Percentiles rank a stretch among this genome's conserved stretches.
These are phyloP conservation scores for Ustilago vetiveriae DNA, from an alignment of 1,284 basidiomycete species.

Conservation along the genomic window DNA sequence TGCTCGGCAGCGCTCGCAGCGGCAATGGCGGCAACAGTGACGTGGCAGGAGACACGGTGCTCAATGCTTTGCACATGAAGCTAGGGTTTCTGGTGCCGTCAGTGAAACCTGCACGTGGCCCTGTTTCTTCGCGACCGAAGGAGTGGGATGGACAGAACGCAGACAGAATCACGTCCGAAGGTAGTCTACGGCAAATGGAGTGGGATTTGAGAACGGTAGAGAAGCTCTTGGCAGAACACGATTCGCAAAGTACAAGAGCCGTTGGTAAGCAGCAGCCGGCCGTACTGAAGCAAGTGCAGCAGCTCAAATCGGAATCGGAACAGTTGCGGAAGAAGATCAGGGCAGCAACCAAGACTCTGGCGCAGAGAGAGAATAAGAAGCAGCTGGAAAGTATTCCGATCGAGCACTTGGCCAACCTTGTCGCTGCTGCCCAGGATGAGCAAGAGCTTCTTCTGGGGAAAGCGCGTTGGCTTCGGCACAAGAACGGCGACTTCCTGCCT, in stretches of 20 bases:
- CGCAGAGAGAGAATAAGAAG: slow-evolving; percentile 1
- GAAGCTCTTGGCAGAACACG: slow-evolving; percentile 10
- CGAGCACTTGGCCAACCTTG: slow-evolving; percentile 19
- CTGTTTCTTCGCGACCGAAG: slow-evolving; percentile 6
- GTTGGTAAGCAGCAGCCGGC: neutral
- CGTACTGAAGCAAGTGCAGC: slow-evolving; percentile 14
- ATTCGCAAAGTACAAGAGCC: neutral
- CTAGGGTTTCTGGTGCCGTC: slow-evolving; percentile 22
- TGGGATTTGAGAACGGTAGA: slow-evolving; percentile 18
- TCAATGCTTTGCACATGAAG: slow-evolving; percentile 20
- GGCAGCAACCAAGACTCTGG: neutral
- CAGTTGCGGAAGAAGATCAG: slow-evolving; percentile 29
- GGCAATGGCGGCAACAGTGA: neutral
- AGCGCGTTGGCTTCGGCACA: slow-evolving; percentile 20
- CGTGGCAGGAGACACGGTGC: slow-evolving; percentile 4
- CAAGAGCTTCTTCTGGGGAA: slow-evolving; percentile 35
- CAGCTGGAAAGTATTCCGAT: slow-evolving; percentile 18
- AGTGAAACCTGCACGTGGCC: slow-evolving; percentile 41
- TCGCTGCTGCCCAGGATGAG: slow-evolving; percentile 28
- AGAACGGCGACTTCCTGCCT: slow-evolving; percentile 24
- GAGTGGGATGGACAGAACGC: slow-evolving; percentile 50
- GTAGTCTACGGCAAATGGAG: slow-evolving; percentile 21
- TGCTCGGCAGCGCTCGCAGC: neutral
- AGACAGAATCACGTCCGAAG: slow-evolving; percentile 21
- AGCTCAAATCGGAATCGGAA: slow-evolving; percentile 20